These are phyloP conservation scores for Neurospora sp. DNA, from an alignment of 495 filamentous ascomycete genomes.

Conservation along the genomic window DNA sequence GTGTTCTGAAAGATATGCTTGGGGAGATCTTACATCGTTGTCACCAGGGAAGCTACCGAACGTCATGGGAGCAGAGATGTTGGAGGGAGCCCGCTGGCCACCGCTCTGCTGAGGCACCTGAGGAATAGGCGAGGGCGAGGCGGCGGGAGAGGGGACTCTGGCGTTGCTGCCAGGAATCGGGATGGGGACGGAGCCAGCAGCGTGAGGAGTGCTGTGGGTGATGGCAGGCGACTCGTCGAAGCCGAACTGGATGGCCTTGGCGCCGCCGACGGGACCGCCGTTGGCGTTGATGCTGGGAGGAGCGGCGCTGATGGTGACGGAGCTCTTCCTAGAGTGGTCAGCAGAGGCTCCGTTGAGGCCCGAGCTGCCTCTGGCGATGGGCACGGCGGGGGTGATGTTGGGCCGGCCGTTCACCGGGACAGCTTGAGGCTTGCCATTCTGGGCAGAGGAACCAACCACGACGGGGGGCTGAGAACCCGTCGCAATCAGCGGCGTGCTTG, in stretches of 20 bases:
- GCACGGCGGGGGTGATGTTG: conserved; percentile 61
- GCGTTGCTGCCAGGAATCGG: conserved; percentile 56
- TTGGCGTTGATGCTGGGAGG: conserved; percentile 66
- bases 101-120: conserved; percentile 72
- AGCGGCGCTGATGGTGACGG: conserved; percentile 78
- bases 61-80: conserved; percentile 54
- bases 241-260: conserved; percentile 63
- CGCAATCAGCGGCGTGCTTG: conserved; percentile 56
- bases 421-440: conserved; percentile 71
- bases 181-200: conserved; percentile 48
- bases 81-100: conserved; percentile 65
- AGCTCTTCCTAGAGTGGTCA: conserved; percentile 74
- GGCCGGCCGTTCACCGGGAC: conserved; percentile 79
- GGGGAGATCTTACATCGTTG: conserved; percentile 50
- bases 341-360: conserved; percentile 41
- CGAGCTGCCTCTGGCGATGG: conserved; percentile 56
- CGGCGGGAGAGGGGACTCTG: conserved; percentile 58
- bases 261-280: conserved; percentile 50
- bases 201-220: conserved; percentile 48
- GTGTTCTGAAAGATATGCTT: background rate
- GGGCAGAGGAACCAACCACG: conserved; percentile 65
- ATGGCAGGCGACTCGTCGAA: conserved; percentile 63
- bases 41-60: conserved; percentile 80
- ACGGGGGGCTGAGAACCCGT: conserved; percentile 53
- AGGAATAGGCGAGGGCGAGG: conserved; percentile 83